These are phyloP conservation scores for Suillus spraguei DNA, from an alignment of 768 basidiomycete species.

Conservation along the genomic window DNA sequence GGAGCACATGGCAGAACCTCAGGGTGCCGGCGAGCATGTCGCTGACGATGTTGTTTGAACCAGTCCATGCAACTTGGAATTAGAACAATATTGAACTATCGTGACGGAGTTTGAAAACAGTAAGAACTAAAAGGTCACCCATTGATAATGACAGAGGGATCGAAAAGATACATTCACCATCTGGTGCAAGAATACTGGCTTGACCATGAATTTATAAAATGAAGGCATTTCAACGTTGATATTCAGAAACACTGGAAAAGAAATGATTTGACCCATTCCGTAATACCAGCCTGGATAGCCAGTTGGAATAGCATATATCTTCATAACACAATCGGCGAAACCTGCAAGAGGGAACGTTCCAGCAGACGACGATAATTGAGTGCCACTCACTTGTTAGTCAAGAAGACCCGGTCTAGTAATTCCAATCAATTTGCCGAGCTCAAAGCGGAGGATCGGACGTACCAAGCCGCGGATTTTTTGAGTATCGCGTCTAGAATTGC, in stretches of 20 bases:
- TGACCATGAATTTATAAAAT: slow-evolving; percentile 35
- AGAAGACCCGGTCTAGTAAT: too few relatives aligned
- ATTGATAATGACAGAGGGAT: slow-evolving; percentile 36
- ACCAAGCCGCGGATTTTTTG: too few relatives aligned
- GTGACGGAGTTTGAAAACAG: background rate
- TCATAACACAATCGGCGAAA: too few relatives aligned
- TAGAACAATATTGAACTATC: background rate
- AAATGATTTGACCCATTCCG: background rate
- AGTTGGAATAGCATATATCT: slow-evolving; percentile 41
- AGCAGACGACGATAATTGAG: too few relatives aligned
- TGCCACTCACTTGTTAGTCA: too few relatives aligned
- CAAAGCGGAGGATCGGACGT: too few relatives aligned
- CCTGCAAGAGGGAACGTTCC: too few relatives aligned
- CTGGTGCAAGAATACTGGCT: slow-evolving; percentile 39
- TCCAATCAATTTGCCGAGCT: too few relatives aligned
- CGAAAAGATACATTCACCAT: slow-evolving; percentile 48
- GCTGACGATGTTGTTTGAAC: background rate
- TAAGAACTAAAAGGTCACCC: slow-evolving; percentile 34
- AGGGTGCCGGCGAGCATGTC: background rate
- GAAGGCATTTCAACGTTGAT: background rate
- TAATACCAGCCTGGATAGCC: slow-evolving; percentile 38
- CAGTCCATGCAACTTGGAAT: background rate
- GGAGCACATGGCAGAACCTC: slow-evolving; percentile 26
- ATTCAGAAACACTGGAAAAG: slow-evolving; percentile 2
- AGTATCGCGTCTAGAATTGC: too few relatives aligned